Conservation (phyloP, 1,284 basidiomycete species). For the Omphalotus olearius region DNA sequence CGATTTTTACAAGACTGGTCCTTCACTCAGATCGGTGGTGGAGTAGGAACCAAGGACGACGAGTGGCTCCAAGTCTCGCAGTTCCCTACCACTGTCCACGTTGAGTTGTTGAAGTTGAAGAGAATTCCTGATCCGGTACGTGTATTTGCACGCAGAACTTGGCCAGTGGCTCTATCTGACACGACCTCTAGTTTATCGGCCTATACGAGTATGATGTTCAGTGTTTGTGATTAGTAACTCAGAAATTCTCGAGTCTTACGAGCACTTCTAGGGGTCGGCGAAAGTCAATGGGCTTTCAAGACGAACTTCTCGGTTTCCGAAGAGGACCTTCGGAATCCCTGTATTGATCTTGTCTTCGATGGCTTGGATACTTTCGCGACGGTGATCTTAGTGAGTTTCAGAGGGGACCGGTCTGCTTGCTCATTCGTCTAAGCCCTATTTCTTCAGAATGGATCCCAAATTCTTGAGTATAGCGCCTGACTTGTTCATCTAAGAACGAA, state of each 20-base stretch:
- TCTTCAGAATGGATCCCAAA: conserved; percentile 61
- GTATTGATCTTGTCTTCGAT: conserved; percentile 78
- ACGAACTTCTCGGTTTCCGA: conserved; percentile 55
- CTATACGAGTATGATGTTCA: conserved; percentile 87
- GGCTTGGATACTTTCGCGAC: conserved; percentile 85
- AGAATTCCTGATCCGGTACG: conserved; percentile 79
- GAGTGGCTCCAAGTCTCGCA: conserved; percentile 62
- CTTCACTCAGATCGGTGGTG: conserved; percentile 66
- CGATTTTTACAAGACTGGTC: conserved; percentile 43
- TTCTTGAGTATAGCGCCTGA: conserved; percentile 49
- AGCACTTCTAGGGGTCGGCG: conserved; percentile 69
- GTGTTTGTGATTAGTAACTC: conserved; percentile 37
- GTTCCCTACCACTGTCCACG: conserved; percentile 83
- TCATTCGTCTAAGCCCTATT: conserved; percentile 3
- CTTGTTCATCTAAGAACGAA: not conserved
- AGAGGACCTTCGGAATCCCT: conserved; percentile 39
- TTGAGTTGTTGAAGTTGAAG: conserved; percentile 69
- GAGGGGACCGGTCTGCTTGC: not conserved
- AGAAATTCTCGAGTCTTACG: not conserved
- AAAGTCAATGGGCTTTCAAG: conserved; percentile 83
- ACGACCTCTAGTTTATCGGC: conserved; percentile 52
- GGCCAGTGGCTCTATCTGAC: conserved; percentile 4
- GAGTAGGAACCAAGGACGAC: conserved; percentile 49
- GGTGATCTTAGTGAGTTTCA: conserved; percentile 55
- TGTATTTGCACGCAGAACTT: conserved; percentile 6